Evolutionary conservation across 352 stramenopile genomes (phyloP), one percentile per base, ranked within the genome.

Genomic region (Phytophthora constricta): DNA sequence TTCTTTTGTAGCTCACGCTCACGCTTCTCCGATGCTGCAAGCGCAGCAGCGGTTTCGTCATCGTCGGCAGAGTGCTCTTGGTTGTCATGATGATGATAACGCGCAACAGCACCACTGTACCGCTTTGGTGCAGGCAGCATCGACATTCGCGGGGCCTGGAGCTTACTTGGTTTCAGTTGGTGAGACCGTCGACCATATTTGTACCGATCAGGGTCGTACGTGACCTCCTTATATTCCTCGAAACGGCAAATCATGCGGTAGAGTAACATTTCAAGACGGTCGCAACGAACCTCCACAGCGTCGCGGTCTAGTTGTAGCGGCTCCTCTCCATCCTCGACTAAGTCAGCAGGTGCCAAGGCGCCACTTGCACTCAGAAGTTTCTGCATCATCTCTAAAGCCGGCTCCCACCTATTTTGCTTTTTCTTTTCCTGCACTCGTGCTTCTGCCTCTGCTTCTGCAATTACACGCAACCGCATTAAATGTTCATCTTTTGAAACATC

Each of bases 221-320:
- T 77, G 33, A 88, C 67, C 41, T 86, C 80, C 52, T 92, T 92
- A 51, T 92, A 89, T 60, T 95, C 87, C 71, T 95, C 87, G 60
- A 89, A 91, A 7, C 87, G 82, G 45, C 87, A 95, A 54, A 95
- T 91, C 85, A 95, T 95, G 11, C 87, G 80, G 56, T 95, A 95
- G 17, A 95, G 66, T 23, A 95, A 65, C 83, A 95, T 92, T 41
- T 95, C 87, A 33, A 95, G 62, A 27, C 87, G 76, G 23, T 91
- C 82, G 13, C 84, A 92, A 10, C 87, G 82, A 28, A 81, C 53
- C 25, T 89, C 76, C 3, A 87, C 69, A 8, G 77, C 60, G 57
- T 83, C 73, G 13, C 58, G 64, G n/a, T 79, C 63, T 63, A 62
- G 42, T 27, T 70, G 62, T 56, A 70, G 61, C 10, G 54, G 62